Conservation (phyloP, 805 yeast genomes). For the Wickerhamomyces sydowiorum region DNA sequence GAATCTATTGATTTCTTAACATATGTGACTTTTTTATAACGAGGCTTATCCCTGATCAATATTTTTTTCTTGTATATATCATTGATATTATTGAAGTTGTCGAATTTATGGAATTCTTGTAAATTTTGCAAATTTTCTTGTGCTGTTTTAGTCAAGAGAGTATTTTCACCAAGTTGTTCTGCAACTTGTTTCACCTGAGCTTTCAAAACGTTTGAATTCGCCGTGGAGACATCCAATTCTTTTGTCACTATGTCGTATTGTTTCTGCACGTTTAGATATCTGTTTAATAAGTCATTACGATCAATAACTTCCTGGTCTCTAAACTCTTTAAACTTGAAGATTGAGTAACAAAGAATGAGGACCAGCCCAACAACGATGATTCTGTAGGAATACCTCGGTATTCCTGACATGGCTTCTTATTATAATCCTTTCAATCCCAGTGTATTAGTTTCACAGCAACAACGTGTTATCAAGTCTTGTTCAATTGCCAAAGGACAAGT, state of each 20-base stretch:
- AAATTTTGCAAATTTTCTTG: too few species aligned
- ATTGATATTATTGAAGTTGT: background rate
- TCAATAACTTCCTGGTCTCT: background rate
- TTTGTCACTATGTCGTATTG: background rate
- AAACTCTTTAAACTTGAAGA: background rate
- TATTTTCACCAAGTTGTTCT: background rate
- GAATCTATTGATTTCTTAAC: conserved; percentile 3
- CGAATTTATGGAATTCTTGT: too few species aligned
- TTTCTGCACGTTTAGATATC: background rate
- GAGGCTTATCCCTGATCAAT: conserved; percentile 2
- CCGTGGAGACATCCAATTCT: background rate
- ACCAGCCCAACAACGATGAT: background rate
- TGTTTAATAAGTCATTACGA: background rate
- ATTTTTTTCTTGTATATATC: background rate
- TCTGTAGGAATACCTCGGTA: background rate
- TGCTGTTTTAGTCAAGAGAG: too few species aligned
- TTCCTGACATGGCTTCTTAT: too few species aligned
- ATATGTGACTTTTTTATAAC: conserved; percentile 9
- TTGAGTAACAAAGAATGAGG: background rate
- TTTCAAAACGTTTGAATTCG: background rate
- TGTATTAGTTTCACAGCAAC: too few species aligned
- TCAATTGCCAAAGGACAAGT: too few species aligned
- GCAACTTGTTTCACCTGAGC: background rate
- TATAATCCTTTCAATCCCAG: background rate
- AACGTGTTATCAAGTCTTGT: too few species aligned